These are phyloP conservation scores for Tricholoma furcatifolium DNA, from an alignment of 768 basidiomycete genomes.

Conservation along the genomic window DNA sequence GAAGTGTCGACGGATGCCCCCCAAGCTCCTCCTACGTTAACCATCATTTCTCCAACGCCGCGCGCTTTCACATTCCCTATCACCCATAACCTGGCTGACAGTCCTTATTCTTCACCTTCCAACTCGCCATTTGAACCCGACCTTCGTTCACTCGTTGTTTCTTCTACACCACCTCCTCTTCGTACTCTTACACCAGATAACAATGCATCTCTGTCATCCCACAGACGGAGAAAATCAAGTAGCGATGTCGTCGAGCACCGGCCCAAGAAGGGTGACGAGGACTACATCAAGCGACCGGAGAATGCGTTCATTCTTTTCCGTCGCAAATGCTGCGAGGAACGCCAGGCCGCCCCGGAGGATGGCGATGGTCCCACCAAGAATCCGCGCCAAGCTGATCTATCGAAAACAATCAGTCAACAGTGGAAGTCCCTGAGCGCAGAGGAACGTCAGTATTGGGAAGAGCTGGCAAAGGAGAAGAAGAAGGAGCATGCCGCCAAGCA, in stretches of 20 bases:
- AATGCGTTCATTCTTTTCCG: conserved; percentile 87
- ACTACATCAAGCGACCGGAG: conserved; percentile 82
- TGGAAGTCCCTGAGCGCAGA: conserved; percentile 69
- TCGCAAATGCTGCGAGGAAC: conserved; percentile 73
- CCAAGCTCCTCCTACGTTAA: conserved; percentile 49
- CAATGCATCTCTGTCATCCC: conserved; percentile 38
- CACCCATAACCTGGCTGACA: conserved; percentile 60
- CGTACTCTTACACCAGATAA: conserved; percentile 44
- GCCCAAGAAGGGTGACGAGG: conserved; percentile 74
- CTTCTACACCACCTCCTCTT: conserved; percentile 31
- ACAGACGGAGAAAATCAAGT: conserved; percentile 54
- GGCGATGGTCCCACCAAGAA: conserved; percentile 58
- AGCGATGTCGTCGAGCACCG: conserved; percentile 51
- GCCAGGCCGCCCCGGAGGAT: conserved; percentile 55
- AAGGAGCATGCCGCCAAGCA: conserved; percentile 75
- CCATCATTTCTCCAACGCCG: conserved; percentile 69
- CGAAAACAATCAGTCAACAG: conserved; percentile 79
- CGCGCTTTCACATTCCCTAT: conserved; percentile 71
- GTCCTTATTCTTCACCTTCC: conserved; percentile 67
- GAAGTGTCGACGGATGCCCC: conserved; percentile 71
- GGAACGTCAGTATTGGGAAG: conserved; percentile 74
- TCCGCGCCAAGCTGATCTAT: conserved; percentile 67
- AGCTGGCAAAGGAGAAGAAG: conserved; percentile 76
- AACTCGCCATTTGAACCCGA: conserved; percentile 74
- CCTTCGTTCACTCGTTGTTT: conserved; percentile 52